phyloP scores from a whole-genome alignment of 371 early-diverging fungal species.

The Mucor indicus region DNA sequence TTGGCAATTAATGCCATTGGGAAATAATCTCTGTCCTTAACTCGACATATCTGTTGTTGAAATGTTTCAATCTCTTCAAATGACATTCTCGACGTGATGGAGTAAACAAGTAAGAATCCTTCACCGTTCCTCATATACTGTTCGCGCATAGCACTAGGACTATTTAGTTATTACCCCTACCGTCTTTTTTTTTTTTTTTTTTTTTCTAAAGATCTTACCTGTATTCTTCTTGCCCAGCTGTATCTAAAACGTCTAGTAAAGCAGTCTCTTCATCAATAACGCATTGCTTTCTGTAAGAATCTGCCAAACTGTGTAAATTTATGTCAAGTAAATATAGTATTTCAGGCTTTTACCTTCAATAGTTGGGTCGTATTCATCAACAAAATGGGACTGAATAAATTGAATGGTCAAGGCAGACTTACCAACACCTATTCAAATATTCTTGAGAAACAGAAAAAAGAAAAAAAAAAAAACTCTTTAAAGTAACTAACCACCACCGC shows the following conservation, averaged over 20 bases:
- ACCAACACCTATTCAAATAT: conserved; percentile 55
- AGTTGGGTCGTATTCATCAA: conserved; percentile 94
- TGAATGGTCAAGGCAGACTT: conserved; percentile 91
- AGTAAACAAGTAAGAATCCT: conserved; percentile 48
- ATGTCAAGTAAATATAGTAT: too few species aligned
- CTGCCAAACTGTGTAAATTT: too few species aligned
- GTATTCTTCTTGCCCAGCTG: conserved; percentile 94
- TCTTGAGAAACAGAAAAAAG: neutral
- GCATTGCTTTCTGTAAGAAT: conserved; percentile 90
- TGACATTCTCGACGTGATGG: conserved; percentile 72
- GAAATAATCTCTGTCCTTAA: conserved; percentile 79
- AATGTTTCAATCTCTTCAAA: conserved; percentile 82
- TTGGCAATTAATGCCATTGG: conserved; percentile 94
- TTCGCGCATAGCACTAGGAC: conserved; percentile 65
- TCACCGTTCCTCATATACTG: conserved; percentile 79
- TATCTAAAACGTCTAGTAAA: conserved; percentile 86
- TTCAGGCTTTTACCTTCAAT: conserved; percentile 86
- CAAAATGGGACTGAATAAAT: conserved; percentile 89
- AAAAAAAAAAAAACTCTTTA: neutral
- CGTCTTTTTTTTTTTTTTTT: neutral
- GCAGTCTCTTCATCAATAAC: conserved; percentile 82
- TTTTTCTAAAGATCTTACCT: conserved; percentile 33
- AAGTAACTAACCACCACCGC: conserved; percentile 71
- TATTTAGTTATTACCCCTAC: neutral
- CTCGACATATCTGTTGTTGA: conserved; percentile 75